Base-by-base conservation (phyloP, 192 early-diverging fungal species). In the Entomortierella parvispora region DNA sequence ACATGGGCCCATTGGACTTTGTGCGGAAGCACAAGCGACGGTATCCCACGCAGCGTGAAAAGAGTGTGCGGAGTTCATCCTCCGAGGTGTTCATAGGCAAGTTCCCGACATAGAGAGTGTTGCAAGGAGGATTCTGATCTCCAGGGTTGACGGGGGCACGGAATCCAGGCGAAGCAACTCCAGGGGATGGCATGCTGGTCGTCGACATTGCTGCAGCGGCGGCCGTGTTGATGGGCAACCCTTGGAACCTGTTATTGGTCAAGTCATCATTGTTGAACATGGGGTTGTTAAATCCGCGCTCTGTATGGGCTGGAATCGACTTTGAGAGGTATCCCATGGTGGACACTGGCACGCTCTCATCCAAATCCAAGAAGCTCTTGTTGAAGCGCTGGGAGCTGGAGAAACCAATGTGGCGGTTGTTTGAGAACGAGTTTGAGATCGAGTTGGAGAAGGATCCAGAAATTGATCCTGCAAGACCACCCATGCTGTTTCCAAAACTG, bases 21-120 rank as follows among this genome's bases (percentile, higher is more conserved):
- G 85, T 86, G 37, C 92, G 87, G 87, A 93, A 97, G 53, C 89
- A 93, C 84, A 99, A 86, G 25, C 97, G 89, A 62, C 93, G 93
- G 90, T 93, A 99, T 2, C 97, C 97, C 10, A 85, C 81, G 58
- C 94, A 92, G n/a, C 81, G 68, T 7, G 82, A 83, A 82, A 99
- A 99, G 33, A 97, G 49, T 52, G 84, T 83, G 26, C 91, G 86
- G 56, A 99, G 86, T 82, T 99, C 97, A 15, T 95, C 94, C 80
- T 97, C 96, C 26, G 82, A 88, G 22, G 96, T 93, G 66, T 94
- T 90, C 57, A 87, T 84, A 14, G 97, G 94, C 29, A 99, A 82
- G 79, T 99, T 99, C 31, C 97, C 97, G 28, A 99, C 95, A 68
- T 99, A 99, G n/a, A 99, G 83, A 5, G 97, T 99, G 79, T 99